Conservation (phyloP, 2,329 filamentous ascomycete species). For the Cladosporium velox region DNA sequence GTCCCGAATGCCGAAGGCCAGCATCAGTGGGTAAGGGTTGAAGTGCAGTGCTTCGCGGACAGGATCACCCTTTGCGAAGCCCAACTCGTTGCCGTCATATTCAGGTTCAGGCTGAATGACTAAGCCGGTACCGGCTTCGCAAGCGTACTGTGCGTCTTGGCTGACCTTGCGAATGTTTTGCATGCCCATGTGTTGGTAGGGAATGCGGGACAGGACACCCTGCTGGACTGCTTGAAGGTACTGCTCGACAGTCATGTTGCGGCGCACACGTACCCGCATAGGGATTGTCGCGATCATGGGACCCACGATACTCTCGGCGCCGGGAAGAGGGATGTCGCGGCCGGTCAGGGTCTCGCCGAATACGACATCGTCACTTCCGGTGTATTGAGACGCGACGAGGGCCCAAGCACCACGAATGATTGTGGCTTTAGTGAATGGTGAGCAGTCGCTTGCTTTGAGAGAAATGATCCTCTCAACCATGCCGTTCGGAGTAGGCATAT, state of each 20-base stretch:
- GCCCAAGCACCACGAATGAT: conserved; percentile 62
- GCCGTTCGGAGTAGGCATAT: conserved; percentile 30
- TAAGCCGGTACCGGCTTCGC: conserved; percentile 57
- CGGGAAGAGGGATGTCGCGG: conserved; percentile 14
- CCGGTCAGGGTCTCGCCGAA: conserved; percentile 46
- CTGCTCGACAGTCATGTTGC: conserved; percentile 28
- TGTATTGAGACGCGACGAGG: conserved; percentile 55
- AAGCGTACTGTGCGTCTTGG: conserved; percentile 57
- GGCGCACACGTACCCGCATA: conserved; percentile 37
- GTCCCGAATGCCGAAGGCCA: conserved; percentile 48
- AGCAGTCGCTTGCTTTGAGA: conserved; percentile 36
- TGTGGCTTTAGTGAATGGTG: conserved; percentile 35
- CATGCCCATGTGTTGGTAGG: conserved; percentile 42
- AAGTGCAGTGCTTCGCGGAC: conserved; percentile 29
- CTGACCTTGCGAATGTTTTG: conserved; percentile 46
- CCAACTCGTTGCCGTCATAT: conserved; percentile 27
- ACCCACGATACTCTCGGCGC: conserved; percentile 14
- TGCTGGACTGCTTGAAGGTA: conserved; percentile 27
- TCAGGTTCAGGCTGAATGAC: conserved; percentile 51
- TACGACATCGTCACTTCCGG: conserved; percentile 54
- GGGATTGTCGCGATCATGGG: conserved; percentile 45
- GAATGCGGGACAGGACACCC: conserved; percentile 34
- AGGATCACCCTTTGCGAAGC: conserved; percentile 26
- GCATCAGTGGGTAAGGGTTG: conserved; percentile 50
- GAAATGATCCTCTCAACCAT: conserved; percentile 30